Conservation (phyloP, 495 filamentous ascomycete genomes). For the Elaphomyces granulatus region DNA sequence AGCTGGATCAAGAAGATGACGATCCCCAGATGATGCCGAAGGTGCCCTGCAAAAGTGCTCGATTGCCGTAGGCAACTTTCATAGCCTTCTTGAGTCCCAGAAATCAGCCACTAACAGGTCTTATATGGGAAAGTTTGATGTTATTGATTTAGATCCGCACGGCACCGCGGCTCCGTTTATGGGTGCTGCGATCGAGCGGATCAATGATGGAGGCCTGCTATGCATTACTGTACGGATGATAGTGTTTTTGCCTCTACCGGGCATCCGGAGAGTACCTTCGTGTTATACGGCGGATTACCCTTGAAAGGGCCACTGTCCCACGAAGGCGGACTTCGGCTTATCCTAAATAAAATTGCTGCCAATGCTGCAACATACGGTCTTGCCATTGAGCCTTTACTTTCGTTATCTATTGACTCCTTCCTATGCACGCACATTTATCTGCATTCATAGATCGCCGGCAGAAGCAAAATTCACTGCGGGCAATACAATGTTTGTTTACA, state of each 20-base stretch:
- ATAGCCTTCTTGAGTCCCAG: too few species aligned
- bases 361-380: conserved; percentile 73
- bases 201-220: conserved; percentile 74
- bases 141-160: conserved; percentile 94
- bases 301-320: conserved; percentile 72
- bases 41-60: too few species aligned
- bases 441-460: conserved; percentile 57
- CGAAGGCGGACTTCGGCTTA: conserved; percentile 76
- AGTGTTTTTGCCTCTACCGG: conserved; percentile 85
- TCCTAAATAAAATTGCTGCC: conserved; percentile 64
- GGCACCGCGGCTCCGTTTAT: conserved; percentile 83
- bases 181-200: conserved; percentile 71
- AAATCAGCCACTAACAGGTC: too few species aligned
- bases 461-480: conserved; percentile 79
- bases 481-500: conserved; percentile 87
- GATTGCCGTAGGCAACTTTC: too few species aligned
- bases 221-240: conserved; percentile 96
- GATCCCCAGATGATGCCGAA: too few species aligned
- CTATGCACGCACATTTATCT: conserved; percentile 82
- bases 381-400: conserved; percentile 79
- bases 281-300: conserved; percentile 79
- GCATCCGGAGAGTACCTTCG: conserved; percentile 82
- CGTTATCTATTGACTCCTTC: conserved; percentile 90
- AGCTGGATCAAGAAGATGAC: too few species aligned
- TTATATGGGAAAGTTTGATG: conserved; percentile 62